Conservation (phyloP, 2,329 filamentous ascomycete genomes). For the Colletotrichum godetiae region DNA sequence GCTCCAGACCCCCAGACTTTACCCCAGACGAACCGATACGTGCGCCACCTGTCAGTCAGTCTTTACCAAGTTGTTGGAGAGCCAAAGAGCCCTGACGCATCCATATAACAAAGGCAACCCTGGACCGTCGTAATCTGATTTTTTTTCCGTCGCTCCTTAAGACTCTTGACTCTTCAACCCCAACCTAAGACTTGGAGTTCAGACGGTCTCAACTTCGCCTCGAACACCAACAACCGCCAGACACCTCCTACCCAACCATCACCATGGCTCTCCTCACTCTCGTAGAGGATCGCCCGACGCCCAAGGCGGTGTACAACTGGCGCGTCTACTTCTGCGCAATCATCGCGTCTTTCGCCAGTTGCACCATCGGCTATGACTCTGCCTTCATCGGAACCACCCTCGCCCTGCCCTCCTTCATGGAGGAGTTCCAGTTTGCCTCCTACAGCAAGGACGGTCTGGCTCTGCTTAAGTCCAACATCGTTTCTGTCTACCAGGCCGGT, state of each 20-base stretch:
- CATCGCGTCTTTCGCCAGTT: slow-evolving; percentile 66
- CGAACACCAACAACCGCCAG: slow-evolving; percentile 7
- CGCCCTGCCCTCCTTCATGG: slow-evolving; percentile 74
- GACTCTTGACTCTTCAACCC: slow-evolving; percentile 10
- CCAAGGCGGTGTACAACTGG: slow-evolving; percentile 70
- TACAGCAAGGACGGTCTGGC: slow-evolving; percentile 62
- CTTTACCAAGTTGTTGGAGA: slow-evolving; percentile 1
- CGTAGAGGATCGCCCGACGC: slow-evolving; percentile 68
- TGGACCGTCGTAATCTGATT: not conserved
- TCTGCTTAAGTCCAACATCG: slow-evolving; percentile 78
- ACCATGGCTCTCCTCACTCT: slow-evolving; percentile 61
- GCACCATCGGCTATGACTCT: slow-evolving; percentile 72
- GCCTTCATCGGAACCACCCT: slow-evolving; percentile 85
- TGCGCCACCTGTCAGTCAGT: slow-evolving; percentile 13
- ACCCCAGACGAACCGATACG: slow-evolving; percentile 32
- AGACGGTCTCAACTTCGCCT: slow-evolving; percentile 18
- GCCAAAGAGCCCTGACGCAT: not conserved
- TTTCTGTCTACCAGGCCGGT: slow-evolving; percentile 84
- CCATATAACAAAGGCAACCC: slow-evolving; percentile 34
- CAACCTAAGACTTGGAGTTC: slow-evolving; percentile 9
- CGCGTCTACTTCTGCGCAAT: slow-evolving; percentile 66
- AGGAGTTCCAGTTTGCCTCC: slow-evolving; percentile 73
- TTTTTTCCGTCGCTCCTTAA: not conserved
- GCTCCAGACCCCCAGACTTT: slow-evolving; percentile 31
- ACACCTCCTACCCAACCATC: slow-evolving; percentile 5